Evolutionary conservation across 495 filamentous ascomycete species (phyloP), one percentile per base, ranked within the genome.

Genomic region (Thozetella sp.): DNA sequence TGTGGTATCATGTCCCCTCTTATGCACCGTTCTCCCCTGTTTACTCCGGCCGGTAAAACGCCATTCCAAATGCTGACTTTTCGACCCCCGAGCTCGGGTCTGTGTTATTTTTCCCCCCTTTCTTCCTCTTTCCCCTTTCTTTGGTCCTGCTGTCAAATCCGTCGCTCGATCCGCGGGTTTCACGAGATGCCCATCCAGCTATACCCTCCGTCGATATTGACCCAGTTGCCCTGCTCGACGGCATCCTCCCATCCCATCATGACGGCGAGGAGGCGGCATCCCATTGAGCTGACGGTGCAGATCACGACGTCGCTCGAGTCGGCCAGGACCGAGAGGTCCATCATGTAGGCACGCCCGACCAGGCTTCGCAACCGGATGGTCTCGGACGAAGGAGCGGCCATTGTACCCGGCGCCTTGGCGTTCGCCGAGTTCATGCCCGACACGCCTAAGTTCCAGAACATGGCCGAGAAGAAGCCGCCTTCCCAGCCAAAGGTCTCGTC

Each of bases 181-280:
- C 70, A 77, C 24, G 69, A 67, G 13, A 80, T 58, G 2, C 81
- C 81, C 56, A 71, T 74, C 86, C 88, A 90, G 15, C 75, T 75
- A 62, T 73, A 85, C 20, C 79, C 82, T 3, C 87, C 89, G 67
- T 93, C 90, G n/a, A 93, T 78, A 69, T 93, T 92, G 51, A 76
- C 71, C 90, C 90, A 93, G 26, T 76, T 71, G 20, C 73, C 78
- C 22, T 79, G 56, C 13, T 69, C 72, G 54, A 91, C 74, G 22
- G 82, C 86, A 3, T 72, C 79, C 20, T 91, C 87, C 90, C 90
- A 93, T 1, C 89, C 90, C 88, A 92, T 86, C 80, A 92, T 87
- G 52, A 93, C 88, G 22, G 84, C 90, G 51, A 93, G 61, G 51
- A 93, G 46, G 23, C 87, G 73, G 64, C 90, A 93, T 2, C 84